Conservation (phyloP, 345 rosid species). For the Bretschneidera sinensis region DNA sequence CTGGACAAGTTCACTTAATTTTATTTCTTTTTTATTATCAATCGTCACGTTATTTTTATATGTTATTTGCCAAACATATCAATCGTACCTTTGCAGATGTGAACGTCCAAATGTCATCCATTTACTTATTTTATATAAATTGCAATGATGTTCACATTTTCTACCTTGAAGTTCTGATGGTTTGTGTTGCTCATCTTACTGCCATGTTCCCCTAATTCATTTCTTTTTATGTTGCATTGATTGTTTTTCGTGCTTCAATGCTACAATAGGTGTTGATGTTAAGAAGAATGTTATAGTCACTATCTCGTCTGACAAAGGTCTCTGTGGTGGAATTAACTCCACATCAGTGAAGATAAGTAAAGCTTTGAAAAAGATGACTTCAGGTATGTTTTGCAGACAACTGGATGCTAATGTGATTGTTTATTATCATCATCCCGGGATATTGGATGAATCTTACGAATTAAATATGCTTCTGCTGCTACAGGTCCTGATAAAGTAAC, state of each 20-base stretch:
- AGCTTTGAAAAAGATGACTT: slow-evolving; percentile 53
- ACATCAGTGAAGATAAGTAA: slow-evolving; percentile 82
- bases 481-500: slow-evolving; percentile 87
- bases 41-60: not conserved
- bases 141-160: not conserved
- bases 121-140: too few relatives aligned
- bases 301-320: slow-evolving; percentile 94
- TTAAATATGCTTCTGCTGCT: slow-evolving; percentile 13
- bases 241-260: slow-evolving; percentile 1
- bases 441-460: not conserved
- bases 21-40: too few relatives aligned
- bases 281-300: slow-evolving; percentile 95
- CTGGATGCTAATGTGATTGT: too few relatives aligned
- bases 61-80: not conserved
- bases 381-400: slow-evolving; percentile 46
- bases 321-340: slow-evolving; percentile 98
- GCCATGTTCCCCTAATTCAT: not conserved
- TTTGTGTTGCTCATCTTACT: not conserved
- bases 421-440: too few relatives aligned
- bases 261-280: slow-evolving; percentile 65
- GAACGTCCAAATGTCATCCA: too few relatives aligned
- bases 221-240: not conserved
- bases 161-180: not conserved
- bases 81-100: not conserved
- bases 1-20: not conserved